These are phyloP conservation scores for Symbiotaphrina buchneri DNA, from an alignment of 495 filamentous ascomycete genomes.

Conservation along the genomic window DNA sequence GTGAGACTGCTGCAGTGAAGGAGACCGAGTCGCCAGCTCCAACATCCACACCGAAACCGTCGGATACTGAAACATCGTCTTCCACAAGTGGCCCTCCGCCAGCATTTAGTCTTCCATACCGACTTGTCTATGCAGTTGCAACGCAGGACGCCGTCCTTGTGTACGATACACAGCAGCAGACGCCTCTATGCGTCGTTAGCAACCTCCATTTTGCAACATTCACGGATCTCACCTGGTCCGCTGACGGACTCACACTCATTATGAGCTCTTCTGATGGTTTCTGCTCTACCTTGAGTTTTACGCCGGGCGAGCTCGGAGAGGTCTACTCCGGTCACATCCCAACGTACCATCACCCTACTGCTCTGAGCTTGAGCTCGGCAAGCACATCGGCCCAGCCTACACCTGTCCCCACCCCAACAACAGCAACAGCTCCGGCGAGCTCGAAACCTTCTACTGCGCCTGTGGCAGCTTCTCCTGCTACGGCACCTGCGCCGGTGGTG, in stretches of 20 bases:
- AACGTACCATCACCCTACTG: slow-evolving; percentile 20
- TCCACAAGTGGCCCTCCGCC: slow-evolving; percentile 32
- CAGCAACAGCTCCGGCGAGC: slow-evolving; percentile 17
- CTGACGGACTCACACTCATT: slow-evolving; percentile 71
- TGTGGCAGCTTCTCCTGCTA: too few species aligned
- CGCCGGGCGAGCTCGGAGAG: slow-evolving; percentile 70
- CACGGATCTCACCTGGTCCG: slow-evolving; percentile 90
- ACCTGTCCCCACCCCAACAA: slow-evolving; percentile 40
- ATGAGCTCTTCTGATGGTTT: slow-evolving; percentile 98
- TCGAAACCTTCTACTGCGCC: slow-evolving; percentile 1
- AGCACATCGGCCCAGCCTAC: slow-evolving; percentile 33
- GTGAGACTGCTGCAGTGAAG: background rate
- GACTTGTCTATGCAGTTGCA: slow-evolving; percentile 89
- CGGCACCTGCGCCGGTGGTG: slow-evolving; percentile 23
- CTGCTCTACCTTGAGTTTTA: slow-evolving; percentile 77
- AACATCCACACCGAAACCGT: slow-evolving; percentile 26
- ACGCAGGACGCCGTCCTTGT: slow-evolving; percentile 92
- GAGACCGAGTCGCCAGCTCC: slow-evolving; percentile 11
- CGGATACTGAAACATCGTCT: slow-evolving; percentile 27
- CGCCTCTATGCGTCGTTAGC: slow-evolving; percentile 78
- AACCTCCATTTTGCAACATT: slow-evolving; percentile 96
- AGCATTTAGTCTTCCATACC: slow-evolving; percentile 69
- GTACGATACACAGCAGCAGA: slow-evolving; percentile 94
- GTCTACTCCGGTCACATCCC: slow-evolving; percentile 47
- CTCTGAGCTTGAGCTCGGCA: slow-evolving; percentile 12